A percentile compares a stretch with the other conserved stretches of the same genome.
These are phyloP conservation scores for Saposhnikovia divaricata DNA, from an alignment of 129 eudicot species.

Conservation along the genomic window DNA sequence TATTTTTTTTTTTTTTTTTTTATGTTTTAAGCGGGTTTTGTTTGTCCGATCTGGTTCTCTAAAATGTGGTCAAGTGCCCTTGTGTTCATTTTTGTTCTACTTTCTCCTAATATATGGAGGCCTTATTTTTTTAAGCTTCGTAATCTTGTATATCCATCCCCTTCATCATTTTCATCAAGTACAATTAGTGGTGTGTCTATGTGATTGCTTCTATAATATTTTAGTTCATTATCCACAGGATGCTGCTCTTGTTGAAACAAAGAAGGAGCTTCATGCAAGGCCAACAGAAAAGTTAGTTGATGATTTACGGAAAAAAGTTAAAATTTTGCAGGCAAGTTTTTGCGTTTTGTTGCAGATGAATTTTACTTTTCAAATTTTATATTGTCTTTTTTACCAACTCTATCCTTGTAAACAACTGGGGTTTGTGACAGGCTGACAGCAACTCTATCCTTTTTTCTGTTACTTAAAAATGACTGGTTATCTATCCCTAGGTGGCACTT, in stretches of 20 bases:
- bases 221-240: conserved; percentile 48
- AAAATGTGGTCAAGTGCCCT: background rate
- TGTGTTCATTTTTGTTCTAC: background rate
- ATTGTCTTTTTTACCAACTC: background rate
- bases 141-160: background rate
- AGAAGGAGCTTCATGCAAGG: conserved; percentile 74
- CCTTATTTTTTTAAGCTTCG: background rate
- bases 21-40: background rate
- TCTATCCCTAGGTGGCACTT: background rate
- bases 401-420: background rate
- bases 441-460: background rate
- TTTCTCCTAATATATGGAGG: background rate
- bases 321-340: conserved; percentile 77
- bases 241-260: conserved; percentile 59
- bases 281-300: conserved; percentile 84
- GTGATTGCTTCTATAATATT: background rate
- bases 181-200: background rate
- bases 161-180: background rate
- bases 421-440: background rate
- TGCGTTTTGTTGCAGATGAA: background rate
- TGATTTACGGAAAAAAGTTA: conserved; percentile 87
- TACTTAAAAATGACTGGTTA: background rate
- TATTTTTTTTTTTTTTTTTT: background rate
- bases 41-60: background rate
- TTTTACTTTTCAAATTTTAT: background rate